Base-by-base conservation (phyloP, 2,329 filamentous ascomycete species). In the Penicillium rolfsii region DNA sequence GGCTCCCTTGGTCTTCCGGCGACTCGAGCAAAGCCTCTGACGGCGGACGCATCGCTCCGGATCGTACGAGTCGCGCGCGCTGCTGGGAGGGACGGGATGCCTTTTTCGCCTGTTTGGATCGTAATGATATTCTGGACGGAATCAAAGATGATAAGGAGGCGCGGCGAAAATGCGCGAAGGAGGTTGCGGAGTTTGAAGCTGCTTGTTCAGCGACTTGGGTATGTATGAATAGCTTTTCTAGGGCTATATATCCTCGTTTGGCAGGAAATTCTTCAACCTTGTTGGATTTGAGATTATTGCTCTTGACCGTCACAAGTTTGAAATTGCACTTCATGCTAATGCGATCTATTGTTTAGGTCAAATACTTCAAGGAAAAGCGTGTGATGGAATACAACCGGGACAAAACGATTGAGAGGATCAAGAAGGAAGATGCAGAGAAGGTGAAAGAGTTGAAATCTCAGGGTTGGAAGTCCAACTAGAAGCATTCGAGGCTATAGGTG, bases 311-410 rank as follows among this genome's bases (percentile, higher is more conserved):
- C 11, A 5, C 2, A 6, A n/a, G 16, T n/a, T 30, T 11, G 6
- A n/a, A 19, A 11, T 9, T 30, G 12, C 12, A 9, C 45, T 11
- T 6, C 7, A 22, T 50, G 30, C 48, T 54, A 40, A 54, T 16
- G 22, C 11, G 16, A 38, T 58, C 50, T 22, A 50, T 26, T 48
- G n/a, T 68, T 57, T 70, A 95, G 91, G 91, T 97, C 63, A 92
- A 93, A 79, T 98, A 99, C 79, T 99, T 99, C 80, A 97, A 98
- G 83, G 93, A 97, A 79, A 90, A 93, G 80, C 85, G 95, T 71
- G 91, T 98, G 38, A 94, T 96, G 79, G 95, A 99, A 70, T 85
- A 91, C 73, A 91, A 96, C 70, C 92, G 94, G 78, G 89, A 91
- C 72, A 83, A 88, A 78, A 90, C 91, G 26, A 81, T 97, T 66